Conservation (phyloP, 192 early-diverging fungal genomes). For the Podila horticola region DNA sequence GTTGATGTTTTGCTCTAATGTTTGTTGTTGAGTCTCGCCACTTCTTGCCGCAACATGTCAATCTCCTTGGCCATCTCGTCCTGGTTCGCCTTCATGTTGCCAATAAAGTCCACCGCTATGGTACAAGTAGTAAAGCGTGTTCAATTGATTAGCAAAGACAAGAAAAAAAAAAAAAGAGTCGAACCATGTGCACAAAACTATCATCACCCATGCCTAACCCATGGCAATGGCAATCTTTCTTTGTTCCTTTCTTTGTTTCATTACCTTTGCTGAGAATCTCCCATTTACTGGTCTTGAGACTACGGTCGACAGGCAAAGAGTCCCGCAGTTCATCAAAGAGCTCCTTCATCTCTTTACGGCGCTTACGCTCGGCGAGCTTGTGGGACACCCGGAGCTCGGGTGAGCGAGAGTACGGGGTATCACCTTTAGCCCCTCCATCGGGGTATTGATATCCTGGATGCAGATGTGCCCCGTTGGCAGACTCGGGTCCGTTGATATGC, state of each 20-base stretch:
- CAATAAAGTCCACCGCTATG: slow-evolving; percentile 67
- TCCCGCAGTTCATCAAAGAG: slow-evolving; percentile 89
- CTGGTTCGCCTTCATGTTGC: slow-evolving; percentile 59
- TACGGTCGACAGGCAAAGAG: slow-evolving; percentile 81
- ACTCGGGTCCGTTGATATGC: slow-evolving; percentile 19
- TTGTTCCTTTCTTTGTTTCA: background rate
- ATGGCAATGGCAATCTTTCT: slow-evolving; percentile 14
- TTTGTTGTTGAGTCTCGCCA: slow-evolving; percentile 46
- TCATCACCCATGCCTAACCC: background rate
- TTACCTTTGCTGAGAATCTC: slow-evolving; percentile 90
- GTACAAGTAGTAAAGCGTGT: background rate
- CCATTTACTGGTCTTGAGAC: slow-evolving; percentile 89
- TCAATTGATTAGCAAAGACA: background rate
- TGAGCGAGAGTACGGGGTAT: slow-evolving; percentile 74
- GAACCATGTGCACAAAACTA: background rate
- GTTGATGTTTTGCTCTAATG: too few relatives aligned
- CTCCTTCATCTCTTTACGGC: slow-evolving; percentile 92
- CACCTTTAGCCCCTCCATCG: slow-evolving; percentile 33
- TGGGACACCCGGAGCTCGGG: slow-evolving; percentile 87
- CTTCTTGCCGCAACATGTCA: slow-evolving; percentile 59
- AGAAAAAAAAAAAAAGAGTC: slow-evolving; percentile 3
- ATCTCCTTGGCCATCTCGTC: slow-evolving; percentile 63
- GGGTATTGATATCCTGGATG: slow-evolving; percentile 44
- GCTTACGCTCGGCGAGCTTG: slow-evolving; percentile 88
- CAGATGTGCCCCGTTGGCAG: slow-evolving; percentile 4